A percentile compares a stretch with the other conserved stretches of the same genome.
Conservation (phyloP, 2,329 filamentous ascomycete genomes). For the Chalaropsis ovoidea region DNA sequence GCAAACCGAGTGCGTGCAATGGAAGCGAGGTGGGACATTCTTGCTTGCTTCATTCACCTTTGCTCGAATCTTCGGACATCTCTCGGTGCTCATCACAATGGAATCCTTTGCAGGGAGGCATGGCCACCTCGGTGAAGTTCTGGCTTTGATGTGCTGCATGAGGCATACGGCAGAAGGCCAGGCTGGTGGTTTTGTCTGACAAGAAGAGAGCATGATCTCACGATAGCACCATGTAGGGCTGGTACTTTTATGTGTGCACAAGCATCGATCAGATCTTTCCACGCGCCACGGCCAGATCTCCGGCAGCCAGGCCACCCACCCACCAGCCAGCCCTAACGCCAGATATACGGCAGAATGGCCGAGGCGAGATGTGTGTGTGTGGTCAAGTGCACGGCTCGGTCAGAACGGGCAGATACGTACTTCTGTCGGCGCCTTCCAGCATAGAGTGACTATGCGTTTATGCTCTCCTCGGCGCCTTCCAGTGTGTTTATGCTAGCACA, state of each 20-base stretch:
- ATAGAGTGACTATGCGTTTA: too few species aligned
- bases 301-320: too few species aligned
- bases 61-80: too few species aligned
- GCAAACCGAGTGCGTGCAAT: not conserved
- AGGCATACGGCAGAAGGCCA: not conserved
- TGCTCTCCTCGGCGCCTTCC: too few species aligned
- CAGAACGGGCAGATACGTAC: too few species aligned
- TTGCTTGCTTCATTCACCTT: not conserved
- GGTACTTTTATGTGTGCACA: not conserved
- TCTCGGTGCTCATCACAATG: too few species aligned
- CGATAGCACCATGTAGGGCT: not conserved
- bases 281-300: not conserved
- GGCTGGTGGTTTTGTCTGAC: not conserved
- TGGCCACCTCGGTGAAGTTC: not conserved
- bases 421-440: not conserved
- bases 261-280: not conserved
- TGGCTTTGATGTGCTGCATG: not conserved
- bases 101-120: not conserved
- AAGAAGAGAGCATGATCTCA: not conserved
- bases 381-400: too few species aligned
- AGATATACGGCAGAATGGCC: too few species aligned
- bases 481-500: not conserved
- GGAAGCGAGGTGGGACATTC: too few species aligned
- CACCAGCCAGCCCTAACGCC: too few species aligned
- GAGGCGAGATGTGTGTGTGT: too few species aligned